Base-by-base conservation (phyloP, 257 asterid species). In the Dorcoceras hygrometricum region DNA sequence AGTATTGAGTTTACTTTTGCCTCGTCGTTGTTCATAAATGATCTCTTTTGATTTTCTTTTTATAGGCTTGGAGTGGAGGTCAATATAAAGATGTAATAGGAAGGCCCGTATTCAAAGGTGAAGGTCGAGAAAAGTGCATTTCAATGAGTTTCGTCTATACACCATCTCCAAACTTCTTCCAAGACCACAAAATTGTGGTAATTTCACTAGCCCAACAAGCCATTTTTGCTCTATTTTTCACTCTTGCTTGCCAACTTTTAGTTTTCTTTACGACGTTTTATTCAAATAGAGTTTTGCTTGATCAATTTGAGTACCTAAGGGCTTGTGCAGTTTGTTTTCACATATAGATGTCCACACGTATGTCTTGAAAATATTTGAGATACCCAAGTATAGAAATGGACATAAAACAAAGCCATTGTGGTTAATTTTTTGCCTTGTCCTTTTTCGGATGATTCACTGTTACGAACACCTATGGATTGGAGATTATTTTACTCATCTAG, bases 71-170 rank as follows among this genome's bases (percentile, higher is more conserved):
- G 87, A 80, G 86, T 27, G 68, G 66, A 53, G 93, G 96, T 55
- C 71, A 62, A 29, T 86, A 77, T 74, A 88, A 85, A 68, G 87
- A 88, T 69, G 98, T 88, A 23, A 78, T 86, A 29, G 98, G 98
- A 56, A 85, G 85, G 68, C 82, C 96, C 59, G 71, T 91, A 18
- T 91, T 82, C 48, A 76, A 77, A 73, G 87, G 77, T 23, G 72
- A 61, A 71, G 81, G 70, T 59, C 19, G 16, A 43, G 75, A 71
- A 68, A 78, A 71, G 0, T 73, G 72, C 66, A 76, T 86, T 56
- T 91, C 96, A 23, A 78, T 91, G 89, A 83, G 86, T 29, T 86
- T 89, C 55, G 74, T 85, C 4, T 81, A 72, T 70, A 81, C 87
- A 48, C 93, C 88, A 63, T 39, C 83, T 50, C 22, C 36, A 20